Evolutionary conservation across 2,329 filamentous ascomycete species (phyloP), one percentile per base, ranked within the genome.

Genomic region (Botrytis porri): DNA sequence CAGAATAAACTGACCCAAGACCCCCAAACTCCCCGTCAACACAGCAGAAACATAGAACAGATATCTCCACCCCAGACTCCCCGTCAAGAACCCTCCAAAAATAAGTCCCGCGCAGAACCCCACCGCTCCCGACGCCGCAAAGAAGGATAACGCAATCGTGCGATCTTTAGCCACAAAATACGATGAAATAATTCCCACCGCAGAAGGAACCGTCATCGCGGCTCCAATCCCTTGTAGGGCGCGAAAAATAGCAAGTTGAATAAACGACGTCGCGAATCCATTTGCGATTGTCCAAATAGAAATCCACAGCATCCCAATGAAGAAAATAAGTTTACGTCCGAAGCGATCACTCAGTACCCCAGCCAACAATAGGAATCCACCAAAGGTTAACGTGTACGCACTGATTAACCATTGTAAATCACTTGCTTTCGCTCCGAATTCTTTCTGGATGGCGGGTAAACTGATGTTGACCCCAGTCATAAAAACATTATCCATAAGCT

Each of bases 131-230:
- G 82, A 81, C 0, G 82, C 81, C 14, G 80, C 82, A 65, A 82
- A 83, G 29, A 83, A 81, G 25, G 82, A 82, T n/a, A 83, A 75
- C 3, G 80, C 82, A 9, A 81, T 78, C 8, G 82, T 83, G 1
- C 82, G 79, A 70, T 83, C 82, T 54, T 80, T 77, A 18, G 80
- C 79, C 16, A 80, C 80, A 35, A 83, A 83, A 75, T 83, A 83
- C 32, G 77, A 84, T 66, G 78, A 82, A 69, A 86, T 84, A 35
- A 86, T 82, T 2, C 84, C 82, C 0, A 86, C 84, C 0, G 83
- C 83, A 0, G 84, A 84, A 1, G 84, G 84, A 0, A 86, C 80
- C 4, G 84, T 84, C 81, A 86, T 82, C 9, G 84, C 84, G 1
- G 84, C 80, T 1, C 84, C 84, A 16, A 85, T 80, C 1, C 85